phyloP scores from a whole-genome alignment of 2,329 filamentous ascomycete genomes.

The Lachnum nothofagi region DNA sequence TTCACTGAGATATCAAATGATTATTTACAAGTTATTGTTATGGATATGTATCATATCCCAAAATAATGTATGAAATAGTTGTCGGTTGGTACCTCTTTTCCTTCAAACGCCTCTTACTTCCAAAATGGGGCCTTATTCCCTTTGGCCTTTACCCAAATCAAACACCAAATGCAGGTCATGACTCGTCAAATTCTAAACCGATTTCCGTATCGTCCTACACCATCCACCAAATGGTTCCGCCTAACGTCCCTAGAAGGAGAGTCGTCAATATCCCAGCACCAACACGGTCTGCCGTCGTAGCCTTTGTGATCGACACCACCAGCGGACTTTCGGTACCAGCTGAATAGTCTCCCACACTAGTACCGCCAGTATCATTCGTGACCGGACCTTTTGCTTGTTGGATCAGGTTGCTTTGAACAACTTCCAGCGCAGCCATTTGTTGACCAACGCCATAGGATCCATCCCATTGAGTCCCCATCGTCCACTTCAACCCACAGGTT shows the following conservation, averaged over 20 bases:
- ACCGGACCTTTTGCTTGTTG: constrained; percentile 39
- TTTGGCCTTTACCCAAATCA: not conserved
- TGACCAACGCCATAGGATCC: constrained; percentile 60
- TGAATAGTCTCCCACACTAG: constrained; percentile 39
- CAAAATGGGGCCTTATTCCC: not conserved
- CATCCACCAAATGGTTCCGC: constrained; percentile 54
- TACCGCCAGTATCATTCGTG: constrained; percentile 53
- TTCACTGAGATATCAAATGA: too few relatives aligned
- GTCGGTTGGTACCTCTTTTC: too few relatives aligned
- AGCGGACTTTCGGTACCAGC: constrained; percentile 20
- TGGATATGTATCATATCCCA: not conserved
- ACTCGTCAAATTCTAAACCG: constrained; percentile 2
- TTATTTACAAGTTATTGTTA: not conserved
- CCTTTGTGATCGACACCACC: not conserved
- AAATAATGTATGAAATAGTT: not conserved
- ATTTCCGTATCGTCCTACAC: constrained; percentile 23
- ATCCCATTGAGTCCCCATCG: constrained; percentile 46
- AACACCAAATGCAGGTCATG: not conserved
- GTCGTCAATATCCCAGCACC: constrained; percentile 65
- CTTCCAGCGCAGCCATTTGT: constrained; percentile 65
- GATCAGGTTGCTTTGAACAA: constrained; percentile 49
- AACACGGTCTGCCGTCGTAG: constrained; percentile 54
- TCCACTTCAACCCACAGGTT: constrained; percentile 59
- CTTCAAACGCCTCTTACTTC: not conserved
- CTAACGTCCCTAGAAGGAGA: constrained; percentile 45